These are phyloP conservation scores for Tolypocladium sp. DNA, from an alignment of 2,329 filamentous ascomycete genomes.

Conservation along the genomic window DNA sequence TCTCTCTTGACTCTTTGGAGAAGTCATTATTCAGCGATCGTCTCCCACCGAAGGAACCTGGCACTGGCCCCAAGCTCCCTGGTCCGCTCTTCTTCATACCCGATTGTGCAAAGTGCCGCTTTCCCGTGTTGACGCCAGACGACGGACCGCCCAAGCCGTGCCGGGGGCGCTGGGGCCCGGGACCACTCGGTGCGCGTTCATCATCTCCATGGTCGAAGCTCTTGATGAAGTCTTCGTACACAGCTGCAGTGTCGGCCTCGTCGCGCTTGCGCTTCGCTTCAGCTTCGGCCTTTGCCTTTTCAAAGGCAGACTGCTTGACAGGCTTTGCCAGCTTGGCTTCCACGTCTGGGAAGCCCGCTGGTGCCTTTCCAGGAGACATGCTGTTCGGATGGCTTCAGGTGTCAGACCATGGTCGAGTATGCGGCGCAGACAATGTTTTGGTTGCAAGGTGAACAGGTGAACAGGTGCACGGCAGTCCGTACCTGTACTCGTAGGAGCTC, in stretches of 20 bases:
- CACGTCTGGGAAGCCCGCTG: slow-evolving; percentile 58
- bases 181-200: slow-evolving; percentile 20
- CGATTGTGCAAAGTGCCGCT: slow-evolving; percentile 57
- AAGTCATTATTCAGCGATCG: slow-evolving; percentile 36
- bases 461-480: background rate
- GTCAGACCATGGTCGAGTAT: slow-evolving; percentile 5
- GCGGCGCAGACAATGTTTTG: background rate
- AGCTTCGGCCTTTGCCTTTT: slow-evolving; percentile 79
- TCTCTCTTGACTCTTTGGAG: slow-evolving; percentile 24
- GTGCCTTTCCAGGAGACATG: slow-evolving; percentile 40
- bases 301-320: slow-evolving; percentile 77
- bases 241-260: slow-evolving; percentile 77
- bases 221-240: slow-evolving; percentile 81
- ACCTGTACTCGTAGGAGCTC: background rate
- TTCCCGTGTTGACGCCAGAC: slow-evolving; percentile 17
- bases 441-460: background rate
- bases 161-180: slow-evolving; percentile 11
- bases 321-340: slow-evolving; percentile 71
- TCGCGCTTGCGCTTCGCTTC: slow-evolving; percentile 81
- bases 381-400: background rate
- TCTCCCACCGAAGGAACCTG: slow-evolving; percentile 42
- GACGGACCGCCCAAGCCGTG: slow-evolving; percentile 16
- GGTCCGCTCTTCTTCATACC: slow-evolving; percentile 51
- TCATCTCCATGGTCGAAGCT: slow-evolving; percentile 58
- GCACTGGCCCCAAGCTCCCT: slow-evolving; percentile 49